Base-by-base conservation (phyloP, 768 basidiomycete species). In the Suillus alpinus region DNA sequence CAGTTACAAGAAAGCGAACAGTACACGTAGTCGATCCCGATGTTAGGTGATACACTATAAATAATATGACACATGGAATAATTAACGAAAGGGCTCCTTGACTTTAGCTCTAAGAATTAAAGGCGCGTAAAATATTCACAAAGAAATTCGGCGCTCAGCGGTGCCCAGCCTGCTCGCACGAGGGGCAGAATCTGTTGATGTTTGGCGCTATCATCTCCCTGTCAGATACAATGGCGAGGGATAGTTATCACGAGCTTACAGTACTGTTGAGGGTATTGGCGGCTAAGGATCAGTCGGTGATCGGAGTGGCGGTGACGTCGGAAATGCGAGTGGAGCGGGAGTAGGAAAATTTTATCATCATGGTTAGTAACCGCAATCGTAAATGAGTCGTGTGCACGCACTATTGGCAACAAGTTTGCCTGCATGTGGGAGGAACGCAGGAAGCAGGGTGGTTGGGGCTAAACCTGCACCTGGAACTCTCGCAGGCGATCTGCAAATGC, bases 321-420 rank as follows among this genome's bases (percentile, higher is more conserved):
- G 8, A 23, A 56, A 50, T n/a, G 18, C 23, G 29, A 41, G 50
- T 20, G 53, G 14, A 36, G 36, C 20, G 29, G 56, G n/a, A 59
- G 56, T 32, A n/a, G 55, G 32, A 47, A 50, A 36, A 7, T 40
- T 52, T 56, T 9, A 40, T 34, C 18, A 53, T 9, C 32, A 37
- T 23, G 49, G 62, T 39, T n/a, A 58, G 56, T 37, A 26, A 41
- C 34, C 8, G 18, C 9, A 9, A 44, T 34, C 46, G 43, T 20
- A 56, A 31, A 55, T 44, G 55, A 43, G 26, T 29, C 31, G 36
- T 41, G 26, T 14, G 2, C 67, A 71, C 76, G 62, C 67, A 85
- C 83, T 81, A 83, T 67, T 84, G 83, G 68, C 74, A 78, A 58
- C 81, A 83, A 2, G 70, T 75, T 56, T 69, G 67, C n/a, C 59